Evolutionary conservation across 2,329 filamentous ascomycete species (phyloP), one percentile per base, ranked within the genome.

Genomic region (Aquanectria penicillioides): DNA sequence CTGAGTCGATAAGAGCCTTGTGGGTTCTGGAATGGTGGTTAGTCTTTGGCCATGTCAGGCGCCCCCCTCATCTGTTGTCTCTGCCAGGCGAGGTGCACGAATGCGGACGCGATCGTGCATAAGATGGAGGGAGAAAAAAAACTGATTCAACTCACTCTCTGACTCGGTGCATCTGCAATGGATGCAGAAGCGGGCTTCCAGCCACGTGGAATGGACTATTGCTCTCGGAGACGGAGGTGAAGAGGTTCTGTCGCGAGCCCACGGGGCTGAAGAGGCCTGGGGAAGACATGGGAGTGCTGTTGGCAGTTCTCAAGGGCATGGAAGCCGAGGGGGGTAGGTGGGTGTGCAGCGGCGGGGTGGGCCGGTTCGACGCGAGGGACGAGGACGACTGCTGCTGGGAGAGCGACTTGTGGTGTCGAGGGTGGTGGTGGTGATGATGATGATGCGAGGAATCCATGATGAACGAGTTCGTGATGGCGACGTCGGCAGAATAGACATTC

Each of bases 1-100:
- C 93, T 62, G 94, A 89, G 71, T 98, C 94, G 67, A 97, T 92
- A 70, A 94, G 89, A 50, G 92, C 94, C 63, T 94, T 93, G 77
- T 97, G 92, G 9, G 94, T 97, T 78, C 89, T 92, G 63, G 12
- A 33, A 20, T 58, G 44, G 36, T 13, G 36, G 43, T 67, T 53
- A 69, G 64, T 60, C n/a, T n/a, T n/a, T n/a, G n/a, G n/a, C n/a
- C n/a, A 47, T 56, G 44, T 38, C 50, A 60, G 60, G 51, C 41
- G 12, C 17, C 17, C 6, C 9, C 41, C 55, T n/a, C n/a, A n/a
- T n/a, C n/a, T n/a, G n/a, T n/a, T n/a, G n/a, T n/a, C n/a, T n/a
- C n/a, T n/a, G n/a, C n/a, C n/a, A 50, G 53, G 31, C 28, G 40
- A 57, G 33, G 40, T 15, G 28, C 53, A 20, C 34, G 49, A 50